These are phyloP conservation scores for Lindgomyces ingoldianus DNA, from an alignment of 495 filamentous ascomycete genomes.

Conservation along the genomic window DNA sequence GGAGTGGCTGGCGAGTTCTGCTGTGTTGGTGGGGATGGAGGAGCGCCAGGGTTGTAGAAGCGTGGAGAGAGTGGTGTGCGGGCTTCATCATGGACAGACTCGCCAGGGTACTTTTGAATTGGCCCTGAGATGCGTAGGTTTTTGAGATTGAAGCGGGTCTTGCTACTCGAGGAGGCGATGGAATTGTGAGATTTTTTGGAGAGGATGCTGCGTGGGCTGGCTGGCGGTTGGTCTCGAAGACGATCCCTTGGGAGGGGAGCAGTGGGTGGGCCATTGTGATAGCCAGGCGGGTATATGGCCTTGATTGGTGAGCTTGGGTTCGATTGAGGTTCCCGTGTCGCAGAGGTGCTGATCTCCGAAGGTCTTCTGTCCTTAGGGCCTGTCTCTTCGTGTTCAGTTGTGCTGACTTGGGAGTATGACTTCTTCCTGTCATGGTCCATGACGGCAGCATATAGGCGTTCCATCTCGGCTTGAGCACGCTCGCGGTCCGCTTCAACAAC, in stretches of 20 bases:
- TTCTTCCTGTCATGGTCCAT: conserved; percentile 73
- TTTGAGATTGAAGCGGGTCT: conserved; percentile 48
- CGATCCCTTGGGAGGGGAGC: conserved; percentile 27
- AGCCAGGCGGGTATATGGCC: conserved; percentile 47
- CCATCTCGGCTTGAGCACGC: conserved; percentile 75
- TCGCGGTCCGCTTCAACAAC: conserved; percentile 72
- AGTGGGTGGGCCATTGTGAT: conserved; percentile 30
- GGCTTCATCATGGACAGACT: conserved; percentile 49
- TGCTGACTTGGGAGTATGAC: conserved; percentile 19
- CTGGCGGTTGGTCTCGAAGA: conserved; percentile 10
- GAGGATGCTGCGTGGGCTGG: conserved; percentile 36
- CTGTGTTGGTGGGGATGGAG: conserved; percentile 49
- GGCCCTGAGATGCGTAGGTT: conserved; percentile 62
- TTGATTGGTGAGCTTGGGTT: conserved; percentile 38
- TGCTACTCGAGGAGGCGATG: conserved; percentile 49
- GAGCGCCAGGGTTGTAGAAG: conserved; percentile 59
- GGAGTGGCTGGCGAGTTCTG: conserved; percentile 36
- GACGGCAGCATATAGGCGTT: conserved; percentile 86
- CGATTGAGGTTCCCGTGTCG: conserved; percentile 2
- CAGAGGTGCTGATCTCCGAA: conserved; percentile 24
- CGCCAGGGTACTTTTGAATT: conserved; percentile 53
- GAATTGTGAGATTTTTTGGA: conserved; percentile 37
- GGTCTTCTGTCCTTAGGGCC: conserved; percentile 9
- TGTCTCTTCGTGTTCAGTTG: conserved; percentile 6
- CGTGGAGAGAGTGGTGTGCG: conserved; percentile 60